Base-by-base conservation (phyloP, 495 filamentous ascomycete genomes). In the Mytilinidion resinicola region DNA sequence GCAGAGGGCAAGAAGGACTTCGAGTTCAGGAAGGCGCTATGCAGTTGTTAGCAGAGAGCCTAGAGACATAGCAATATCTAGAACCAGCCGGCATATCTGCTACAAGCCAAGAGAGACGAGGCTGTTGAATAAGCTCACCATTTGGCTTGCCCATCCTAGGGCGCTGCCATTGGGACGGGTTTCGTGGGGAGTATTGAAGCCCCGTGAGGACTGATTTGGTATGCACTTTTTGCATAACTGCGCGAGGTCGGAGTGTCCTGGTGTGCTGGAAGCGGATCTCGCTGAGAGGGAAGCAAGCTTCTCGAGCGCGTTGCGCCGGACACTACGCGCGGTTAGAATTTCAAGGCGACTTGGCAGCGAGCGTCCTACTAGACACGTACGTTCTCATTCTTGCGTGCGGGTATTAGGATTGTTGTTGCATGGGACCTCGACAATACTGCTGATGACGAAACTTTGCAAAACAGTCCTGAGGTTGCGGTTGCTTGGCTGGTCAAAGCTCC, bases 1-100 rank as follows among this genome's bases (percentile, higher is more conserved):
- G 72, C 91, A 95, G 20, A 98, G 78, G 34, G 91, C 89, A 17
- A 97, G 73, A 25, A 97, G 77, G 39, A 92, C 85, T 69, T 97
- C 91, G 58, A 95, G 82, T 77, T 98, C 93, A 53, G 88, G 83
- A 51, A 90, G 71, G 15, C 78, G 80, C 83, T 86, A 56, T 41
- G 15, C 17, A 10, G 46, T 5, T 17, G 39, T 62, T 43, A 66
- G 59, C 51, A 6, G 37, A 14, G 11, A n/a, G 11, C 38, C 11
- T 30, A 6, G 6, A 30, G 25, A 30, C 25, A 30, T 30, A 30
- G 25, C 2, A 2, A 30, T 30, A 30, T 30, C 25, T 30, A 6
- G 25, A 30, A 6, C 25, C 25, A 30, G 25, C 25, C 25, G 25
- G 25, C 25, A 30, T 30, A 30, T 30, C 25, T 30, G 25, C 25